A percentile compares a stretch with the other conserved stretches of the same genome.
phyloP scores from a whole-genome alignment of 495 filamentous ascomycete genomes.

The Penicillium riverlandense region DNA sequence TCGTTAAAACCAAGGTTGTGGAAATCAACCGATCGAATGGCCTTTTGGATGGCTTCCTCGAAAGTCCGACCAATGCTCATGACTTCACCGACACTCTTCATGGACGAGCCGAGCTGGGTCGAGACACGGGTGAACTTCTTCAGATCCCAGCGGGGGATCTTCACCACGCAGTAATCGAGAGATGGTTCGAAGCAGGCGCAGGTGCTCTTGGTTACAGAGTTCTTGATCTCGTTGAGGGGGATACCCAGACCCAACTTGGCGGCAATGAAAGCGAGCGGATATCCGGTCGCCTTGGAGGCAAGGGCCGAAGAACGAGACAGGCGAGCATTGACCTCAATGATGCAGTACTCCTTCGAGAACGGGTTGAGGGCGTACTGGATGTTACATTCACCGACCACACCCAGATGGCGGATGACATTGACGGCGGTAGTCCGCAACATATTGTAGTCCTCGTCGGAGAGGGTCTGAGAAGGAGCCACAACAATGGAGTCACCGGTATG shows the following conservation, averaged over 20 bases:
- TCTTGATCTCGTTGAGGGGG: constrained; percentile 91
- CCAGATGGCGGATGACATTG: constrained; percentile 95
- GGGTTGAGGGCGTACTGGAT: constrained; percentile 98
- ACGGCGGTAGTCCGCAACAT: constrained; percentile 98
- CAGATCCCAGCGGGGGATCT: constrained; percentile 97
- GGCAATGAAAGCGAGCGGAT: constrained; percentile 92
- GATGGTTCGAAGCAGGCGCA: constrained; percentile 99
- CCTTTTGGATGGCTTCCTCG: constrained; percentile 97
- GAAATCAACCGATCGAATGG: constrained; percentile 89
- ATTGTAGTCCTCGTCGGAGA: constrained; percentile 97
- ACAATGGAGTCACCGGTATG: constrained; percentile 99
- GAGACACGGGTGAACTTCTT: constrained; percentile 98
- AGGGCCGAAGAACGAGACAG: constrained; percentile 93
- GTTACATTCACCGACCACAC: constrained; percentile 97
- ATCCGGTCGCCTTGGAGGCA: constrained; percentile 96
- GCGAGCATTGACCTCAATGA: constrained; percentile 98
- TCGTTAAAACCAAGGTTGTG: constrained; percentile 94
- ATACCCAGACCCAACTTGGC: constrained; percentile 93
- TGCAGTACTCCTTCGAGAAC: constrained; percentile 94
- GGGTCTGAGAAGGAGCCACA: constrained; percentile 91
- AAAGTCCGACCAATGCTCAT: constrained; percentile 98
- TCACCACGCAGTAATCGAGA: constrained; percentile 96
- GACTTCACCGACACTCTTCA: constrained; percentile 99
- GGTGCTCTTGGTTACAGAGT: constrained; percentile 92
- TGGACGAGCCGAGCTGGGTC: constrained; percentile 88